These are phyloP conservation scores for Maudiozyma barnettii DNA, from an alignment of 805 yeast genomes.

Conservation along the genomic window DNA sequence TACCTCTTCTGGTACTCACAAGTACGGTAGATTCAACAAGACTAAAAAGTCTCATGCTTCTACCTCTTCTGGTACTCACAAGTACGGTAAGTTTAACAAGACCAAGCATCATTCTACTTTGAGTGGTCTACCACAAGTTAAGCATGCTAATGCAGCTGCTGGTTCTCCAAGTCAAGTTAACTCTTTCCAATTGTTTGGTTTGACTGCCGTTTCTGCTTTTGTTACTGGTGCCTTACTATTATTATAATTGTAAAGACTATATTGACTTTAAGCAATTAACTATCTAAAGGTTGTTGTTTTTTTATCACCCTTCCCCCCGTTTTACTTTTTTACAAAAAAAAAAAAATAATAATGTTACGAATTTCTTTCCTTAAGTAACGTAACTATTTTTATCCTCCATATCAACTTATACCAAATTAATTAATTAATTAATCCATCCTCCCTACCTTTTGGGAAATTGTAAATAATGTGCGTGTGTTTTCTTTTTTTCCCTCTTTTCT, in stretches of 20 bases:
- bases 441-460: no score
- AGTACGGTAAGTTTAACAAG: conserved; percentile 45
- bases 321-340: no score
- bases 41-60: conserved; percentile 26
- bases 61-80: conserved; percentile 43
- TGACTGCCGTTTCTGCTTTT: conserved; percentile 37
- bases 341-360: no score
- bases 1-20: conserved; percentile 43
- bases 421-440: no score
- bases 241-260: conserved; percentile 22
- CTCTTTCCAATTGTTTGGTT: conserved; percentile 22
- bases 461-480: no score
- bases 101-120: conserved; percentile 21
- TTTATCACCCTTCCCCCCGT: no score
- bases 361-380: not conserved
- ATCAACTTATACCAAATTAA: not conserved
- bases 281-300: no score
- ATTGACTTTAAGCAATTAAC: no score
- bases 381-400: not conserved
- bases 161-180: conserved; percentile 15
- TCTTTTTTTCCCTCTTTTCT: no score
- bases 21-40: conserved; percentile 44
- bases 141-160: conserved; percentile 12
- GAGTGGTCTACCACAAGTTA: conserved; percentile 18
- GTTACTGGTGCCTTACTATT: conserved; percentile 44